phyloP scores from a whole-genome alignment of 257 asterid species.

The Solanum neorickii region DNA sequence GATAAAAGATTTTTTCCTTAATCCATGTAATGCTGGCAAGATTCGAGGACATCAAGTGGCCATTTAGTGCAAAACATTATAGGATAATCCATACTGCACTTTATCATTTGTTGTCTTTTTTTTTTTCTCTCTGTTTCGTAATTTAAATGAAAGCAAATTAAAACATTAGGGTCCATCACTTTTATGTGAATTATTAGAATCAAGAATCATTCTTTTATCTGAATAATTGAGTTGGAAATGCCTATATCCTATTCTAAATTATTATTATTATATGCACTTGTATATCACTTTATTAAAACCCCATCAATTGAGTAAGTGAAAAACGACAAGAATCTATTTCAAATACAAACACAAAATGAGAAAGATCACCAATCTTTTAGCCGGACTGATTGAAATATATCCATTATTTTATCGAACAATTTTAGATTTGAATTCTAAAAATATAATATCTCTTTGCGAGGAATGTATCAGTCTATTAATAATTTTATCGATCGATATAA shows the following conservation, averaged over 20 bases:
- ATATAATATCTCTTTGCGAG: accelerated
- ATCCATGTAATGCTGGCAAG: neutral
- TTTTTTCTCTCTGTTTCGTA: neutral
- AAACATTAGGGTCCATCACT: neutral
- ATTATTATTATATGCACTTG: neutral
- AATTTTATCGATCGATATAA: neutral
- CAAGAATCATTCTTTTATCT: neutral
- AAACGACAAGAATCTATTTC: neutral
- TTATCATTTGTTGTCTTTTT: neutral
- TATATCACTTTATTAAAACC: neutral
- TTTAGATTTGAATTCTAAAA: neutral
- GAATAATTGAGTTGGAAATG: neutral
- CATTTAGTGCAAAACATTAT: neutral
- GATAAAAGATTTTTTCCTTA: neutral
- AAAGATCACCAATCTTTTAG: neutral
- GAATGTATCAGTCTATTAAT: neutral
- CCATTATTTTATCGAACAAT: neutral
- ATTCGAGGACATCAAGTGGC: neutral
- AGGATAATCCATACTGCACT: neutral
- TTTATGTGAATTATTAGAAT: neutral
- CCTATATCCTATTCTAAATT: neutral
- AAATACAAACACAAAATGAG: neutral
- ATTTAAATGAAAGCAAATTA: neutral
- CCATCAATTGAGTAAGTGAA: neutral
- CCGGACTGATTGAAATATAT: neutral